Base-by-base conservation (phyloP, 495 filamentous ascomycete genomes). In the Penicillium herquei region DNA sequence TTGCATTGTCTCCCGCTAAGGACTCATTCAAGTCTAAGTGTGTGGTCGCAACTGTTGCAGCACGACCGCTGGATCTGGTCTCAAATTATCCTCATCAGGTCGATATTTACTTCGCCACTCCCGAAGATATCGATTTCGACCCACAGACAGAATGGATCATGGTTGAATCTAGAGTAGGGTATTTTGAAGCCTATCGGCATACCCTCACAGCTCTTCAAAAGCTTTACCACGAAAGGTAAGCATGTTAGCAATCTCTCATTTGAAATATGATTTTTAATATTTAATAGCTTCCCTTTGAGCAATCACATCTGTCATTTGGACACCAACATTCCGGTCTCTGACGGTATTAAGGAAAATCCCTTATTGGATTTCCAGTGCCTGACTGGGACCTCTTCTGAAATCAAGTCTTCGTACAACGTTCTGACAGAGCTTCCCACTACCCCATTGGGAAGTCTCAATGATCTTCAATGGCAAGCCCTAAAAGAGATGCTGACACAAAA, bases 161-260 rank as follows among this genome's bases (percentile, higher is more conserved):
- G 90, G 77, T 94, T 0, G 89, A 96, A 62, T 76, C 86, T 4
- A 75, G 84, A 7, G 67, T 66, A 6, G 85, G 87, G 3, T 95
- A 89, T 62, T 95, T 81, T 50, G 92, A 96, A 65, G 81, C 88
- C 0, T 72, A 79, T 34, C 80, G 88, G 31, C 85, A 95, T 68
- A 84, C 82, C 0, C 74, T 96, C 72, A 72, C 79, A 30, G 87
- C 87, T 30, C 69, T 96, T 11, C 91, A 96, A 59, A 85, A 84
- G 55, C 81, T 92, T 62, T 81, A 78, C 2, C 57, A 63, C 5
- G 82, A 87, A 57, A 73, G 72, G 82, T 88, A 65, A 70, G 82
- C 69, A 6, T n/a, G 7, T 11, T 31, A 41, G 17, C 9, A 2
- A 12, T 21, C 34, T 51, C 5, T 39, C 2, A 9, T n/a, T 30